phyloP scores from a whole-genome alignment of 495 filamentous ascomycete genomes.

The Penicillium cataractarum region DNA sequence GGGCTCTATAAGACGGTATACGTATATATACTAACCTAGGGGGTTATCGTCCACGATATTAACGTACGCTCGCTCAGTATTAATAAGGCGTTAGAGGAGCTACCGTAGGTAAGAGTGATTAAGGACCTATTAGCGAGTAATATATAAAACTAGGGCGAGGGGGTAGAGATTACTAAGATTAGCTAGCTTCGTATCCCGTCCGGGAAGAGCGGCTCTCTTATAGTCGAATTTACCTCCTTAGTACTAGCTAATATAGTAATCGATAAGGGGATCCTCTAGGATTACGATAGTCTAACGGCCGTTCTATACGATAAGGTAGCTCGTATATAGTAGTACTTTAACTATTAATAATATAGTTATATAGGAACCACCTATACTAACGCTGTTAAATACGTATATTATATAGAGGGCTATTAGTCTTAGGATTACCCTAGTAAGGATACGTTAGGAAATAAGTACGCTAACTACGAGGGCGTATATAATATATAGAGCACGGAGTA shows the following conservation, averaged over 20 bases:
- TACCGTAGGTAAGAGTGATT: no score
- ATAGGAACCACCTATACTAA: constrained; percentile 12
- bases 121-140: no score
- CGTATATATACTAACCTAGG: constrained; percentile 1
- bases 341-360: constrained; percentile 8
- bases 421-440: neutral
- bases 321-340: neutral
- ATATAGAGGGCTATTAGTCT: neutral
- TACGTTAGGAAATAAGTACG: neutral
- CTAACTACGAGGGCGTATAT: constrained; percentile 10
- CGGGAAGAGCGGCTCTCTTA: neutral
- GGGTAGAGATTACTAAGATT: neutral
- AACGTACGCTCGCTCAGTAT: no score
- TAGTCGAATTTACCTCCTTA: constrained; percentile 1
- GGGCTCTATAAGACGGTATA: neutral
- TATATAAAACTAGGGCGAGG: no score
- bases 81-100: no score
- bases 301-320: neutral
- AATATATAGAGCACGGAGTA: neutral
- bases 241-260: neutral
- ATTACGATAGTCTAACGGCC: neutral
- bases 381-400: neutral
- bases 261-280: neutral
- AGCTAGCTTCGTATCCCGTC: neutral
- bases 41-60: neutral